Evolutionary conservation across 2,329 filamentous ascomycete genomes (phyloP), one percentile per base, ranked within the genome.

Genomic region (Didymella sp.): DNA sequence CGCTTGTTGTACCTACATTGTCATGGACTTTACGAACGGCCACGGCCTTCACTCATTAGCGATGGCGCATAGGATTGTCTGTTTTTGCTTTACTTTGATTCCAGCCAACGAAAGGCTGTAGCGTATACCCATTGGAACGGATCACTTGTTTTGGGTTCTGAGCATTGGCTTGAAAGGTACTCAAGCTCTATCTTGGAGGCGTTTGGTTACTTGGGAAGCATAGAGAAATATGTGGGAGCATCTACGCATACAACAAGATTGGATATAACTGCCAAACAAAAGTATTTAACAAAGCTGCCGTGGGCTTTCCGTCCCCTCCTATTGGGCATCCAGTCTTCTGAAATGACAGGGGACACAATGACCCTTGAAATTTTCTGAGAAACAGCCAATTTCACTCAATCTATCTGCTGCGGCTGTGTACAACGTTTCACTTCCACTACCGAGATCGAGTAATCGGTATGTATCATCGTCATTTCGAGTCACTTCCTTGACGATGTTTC

Each of bases 41-140:
- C 48, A 56, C 56, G 46, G 58, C 54, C 56, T 65, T 63, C 59
- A 65, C 51, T 67, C 71, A 74, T 75, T 66, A 75, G 73, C 73
- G 73, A 73, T 53, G 73, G 72, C 73, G 72, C 64, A 66, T 62
- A 68, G 51, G 53, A 17, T 64, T 54, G 24, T 22, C 59, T 62
- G 48, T 54, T 55, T 64, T 61, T 66, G 52, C 62, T 52, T 49
- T 51, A 38, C 24, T 51, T 47, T 45, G 38, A 33, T 51, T 47
- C 42, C n/a, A 22, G 31, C 52, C 41, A 54, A 44, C 28, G 47
- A 31, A 50, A 35, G 51, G 44, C 59, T 47, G 53, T 44, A 59
- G 60, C 56, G 62, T 49, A 67, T 67, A 67, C 64, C 64, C 64
- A 60, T 55, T 43, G 61, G 50, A 52, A 51, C 37, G 48, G 47